A percentile compares a stretch with the other conserved stretches of the same genome.
Evolutionary conservation across 2,329 filamentous ascomycete genomes (phyloP).

Genomic region (Hypomyces perniciosus): DNA sequence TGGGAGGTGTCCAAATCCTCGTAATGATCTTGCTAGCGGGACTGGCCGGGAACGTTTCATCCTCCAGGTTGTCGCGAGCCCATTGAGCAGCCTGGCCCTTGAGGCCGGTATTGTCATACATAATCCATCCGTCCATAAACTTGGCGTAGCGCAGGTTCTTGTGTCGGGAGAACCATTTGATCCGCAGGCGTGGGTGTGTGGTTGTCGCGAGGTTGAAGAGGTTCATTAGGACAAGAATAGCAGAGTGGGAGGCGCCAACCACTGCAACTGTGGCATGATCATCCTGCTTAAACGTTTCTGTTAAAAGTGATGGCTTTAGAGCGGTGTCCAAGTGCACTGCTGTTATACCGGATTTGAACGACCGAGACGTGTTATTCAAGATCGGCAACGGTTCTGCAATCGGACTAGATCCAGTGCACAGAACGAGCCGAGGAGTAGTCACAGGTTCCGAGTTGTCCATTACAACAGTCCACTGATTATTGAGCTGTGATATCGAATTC

Average conservation of each 20-base stretch:
- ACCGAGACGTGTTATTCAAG: constrained; percentile 6
- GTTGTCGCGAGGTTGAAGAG: constrained; percentile 46
- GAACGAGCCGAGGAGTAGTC: constrained; percentile 40
- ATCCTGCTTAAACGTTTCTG: constrained; percentile 23
- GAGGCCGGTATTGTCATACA: constrained; percentile 59
- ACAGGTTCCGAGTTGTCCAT: constrained; percentile 27
- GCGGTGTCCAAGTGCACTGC: constrained; percentile 46
- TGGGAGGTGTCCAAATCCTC: constrained; percentile 38
- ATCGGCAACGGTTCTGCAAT: constrained; percentile 38
- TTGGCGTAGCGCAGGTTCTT: constrained; percentile 52
- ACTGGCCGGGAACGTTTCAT: constrained; percentile 38
- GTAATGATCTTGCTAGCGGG: constrained; percentile 40
- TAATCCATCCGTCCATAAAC: constrained; percentile 57
- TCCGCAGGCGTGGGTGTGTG: constrained; percentile 45
- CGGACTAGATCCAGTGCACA: constrained; percentile 54
- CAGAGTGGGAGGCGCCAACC: constrained; percentile 57
- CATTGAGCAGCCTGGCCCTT: constrained; percentile 57
- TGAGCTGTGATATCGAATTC: constrained; percentile 2
- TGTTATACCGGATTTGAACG: not conserved
- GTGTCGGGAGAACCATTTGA: constrained; percentile 60
- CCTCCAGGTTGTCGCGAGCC: constrained; percentile 53
- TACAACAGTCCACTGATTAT: constrained; percentile 18
- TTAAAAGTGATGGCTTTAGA: constrained; percentile 46
- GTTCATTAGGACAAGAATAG: constrained; percentile 57
- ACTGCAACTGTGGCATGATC: constrained; percentile 44